Conservation (phyloP, 257 asterid genomes). For the Jaltomata sinuosa region DNA sequence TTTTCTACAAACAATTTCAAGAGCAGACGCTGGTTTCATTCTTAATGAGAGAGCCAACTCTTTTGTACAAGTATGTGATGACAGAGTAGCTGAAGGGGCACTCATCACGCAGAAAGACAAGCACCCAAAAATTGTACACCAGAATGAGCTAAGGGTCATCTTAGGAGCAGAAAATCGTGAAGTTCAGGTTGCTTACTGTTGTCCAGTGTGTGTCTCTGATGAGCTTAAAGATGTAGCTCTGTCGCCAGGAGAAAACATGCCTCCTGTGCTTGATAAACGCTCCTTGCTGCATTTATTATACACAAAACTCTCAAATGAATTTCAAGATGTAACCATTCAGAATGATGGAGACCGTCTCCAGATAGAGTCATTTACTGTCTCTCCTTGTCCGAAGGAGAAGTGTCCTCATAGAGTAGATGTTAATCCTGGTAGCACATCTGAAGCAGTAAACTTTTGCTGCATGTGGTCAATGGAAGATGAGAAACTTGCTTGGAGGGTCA, state of each 20-base stretch:
- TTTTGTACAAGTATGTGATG: constrained; percentile 42
- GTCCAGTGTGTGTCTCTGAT: constrained; percentile 15
- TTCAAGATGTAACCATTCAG: constrained; percentile 22
- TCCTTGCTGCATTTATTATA: constrained; percentile 24
- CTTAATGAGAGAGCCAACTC: constrained; percentile 14
- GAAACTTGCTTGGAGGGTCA: constrained; percentile 47
- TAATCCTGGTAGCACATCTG: not conserved
- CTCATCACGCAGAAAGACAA: constrained; percentile 24
- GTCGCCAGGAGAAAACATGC: not conserved
- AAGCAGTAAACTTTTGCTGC: constrained; percentile 36
- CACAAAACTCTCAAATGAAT: constrained; percentile 19
- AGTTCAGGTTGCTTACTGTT: constrained; percentile 41
- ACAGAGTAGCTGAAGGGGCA: constrained; percentile 62
- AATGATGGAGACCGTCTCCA: constrained; percentile 27
- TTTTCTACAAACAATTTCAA: constrained; percentile 27
- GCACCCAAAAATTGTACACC: constrained; percentile 30
- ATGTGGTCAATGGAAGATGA: constrained; percentile 47
- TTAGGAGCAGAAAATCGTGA: constrained; percentile 32
- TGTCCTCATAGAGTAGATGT: constrained; percentile 35
- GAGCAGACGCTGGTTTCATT: constrained; percentile 7
- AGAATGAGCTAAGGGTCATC: constrained; percentile 27
- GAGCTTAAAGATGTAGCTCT: constrained; percentile 1
- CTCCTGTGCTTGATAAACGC: constrained; percentile 5
- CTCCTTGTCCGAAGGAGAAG: constrained; percentile 30
- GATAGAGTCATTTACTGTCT: constrained; percentile 34